A percentile compares a stretch with the other conserved stretches of the same genome.
Conservation (phyloP, 306 rosid genomes). For the Cucumis melo region DNA sequence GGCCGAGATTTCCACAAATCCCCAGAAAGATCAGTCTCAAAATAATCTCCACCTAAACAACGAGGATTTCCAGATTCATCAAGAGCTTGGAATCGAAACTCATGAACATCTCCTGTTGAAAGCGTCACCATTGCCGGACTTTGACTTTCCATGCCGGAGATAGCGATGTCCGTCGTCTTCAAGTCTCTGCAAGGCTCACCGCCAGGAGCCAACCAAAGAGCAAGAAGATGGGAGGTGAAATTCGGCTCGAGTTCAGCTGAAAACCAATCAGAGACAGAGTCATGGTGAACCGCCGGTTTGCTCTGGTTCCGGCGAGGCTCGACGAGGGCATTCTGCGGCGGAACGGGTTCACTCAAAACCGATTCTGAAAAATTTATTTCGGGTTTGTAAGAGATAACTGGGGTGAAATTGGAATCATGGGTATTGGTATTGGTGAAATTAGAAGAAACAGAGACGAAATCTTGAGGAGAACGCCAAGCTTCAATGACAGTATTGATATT, state of each 20-base stretch:
- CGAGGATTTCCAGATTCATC: conserved; percentile 53
- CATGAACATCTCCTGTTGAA: conserved; percentile 62
- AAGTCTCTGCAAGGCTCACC: conserved; percentile 66
- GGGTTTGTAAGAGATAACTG: conserved; percentile 13
- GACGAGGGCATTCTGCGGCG: conserved; percentile 13
- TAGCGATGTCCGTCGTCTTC: conserved; percentile 34
- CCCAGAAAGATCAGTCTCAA: conserved; percentile 85
- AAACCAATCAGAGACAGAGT: conserved; percentile 31
- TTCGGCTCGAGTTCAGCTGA: conserved; percentile 43
- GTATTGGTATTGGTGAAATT: conserved; percentile 20
- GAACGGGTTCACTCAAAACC: conserved; percentile 10
- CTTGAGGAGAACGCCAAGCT: conserved; percentile 40
- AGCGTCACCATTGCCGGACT: conserved; percentile 26
- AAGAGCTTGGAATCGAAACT: conserved; percentile 51
- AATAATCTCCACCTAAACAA: conserved; percentile 87
- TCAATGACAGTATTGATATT: conserved; percentile 33
- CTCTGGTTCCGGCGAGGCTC: conserved; percentile 6
- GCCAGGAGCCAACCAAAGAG: conserved; percentile 57
- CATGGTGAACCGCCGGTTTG: conserved; percentile 9
- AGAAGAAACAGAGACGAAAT: conserved; percentile 16
- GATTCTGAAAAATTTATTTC: conserved; percentile 12
- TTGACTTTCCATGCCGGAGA: conserved; percentile 45
- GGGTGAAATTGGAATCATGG: conserved; percentile 19
- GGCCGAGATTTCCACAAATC: conserved; percentile 83
- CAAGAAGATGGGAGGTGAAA: conserved; percentile 46